Evolutionary conservation across 768 basidiomycete genomes (phyloP).

Genomic region (Termitomyces sp.): DNA sequence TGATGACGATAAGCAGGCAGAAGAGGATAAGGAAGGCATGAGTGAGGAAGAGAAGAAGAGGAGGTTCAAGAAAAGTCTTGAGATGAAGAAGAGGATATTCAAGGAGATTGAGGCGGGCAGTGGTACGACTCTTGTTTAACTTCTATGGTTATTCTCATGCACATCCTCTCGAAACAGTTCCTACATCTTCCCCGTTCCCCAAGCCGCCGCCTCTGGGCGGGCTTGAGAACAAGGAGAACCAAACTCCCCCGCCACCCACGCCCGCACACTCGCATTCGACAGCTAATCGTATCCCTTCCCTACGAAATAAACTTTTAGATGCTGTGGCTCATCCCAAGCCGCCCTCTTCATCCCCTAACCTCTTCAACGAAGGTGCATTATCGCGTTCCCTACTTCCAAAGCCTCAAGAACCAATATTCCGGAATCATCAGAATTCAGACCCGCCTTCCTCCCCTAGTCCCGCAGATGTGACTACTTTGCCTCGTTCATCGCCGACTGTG

Average conservation of each 20-base stretch:
- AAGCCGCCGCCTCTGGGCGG: conserved; percentile 23
- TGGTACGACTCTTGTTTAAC: not conserved
- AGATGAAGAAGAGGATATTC: conserved; percentile 22
- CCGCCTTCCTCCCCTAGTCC: conserved; percentile 4
- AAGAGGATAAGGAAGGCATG: conserved; percentile 20
- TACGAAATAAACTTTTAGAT: conserved; percentile 9
- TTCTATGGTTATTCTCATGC: not conserved
- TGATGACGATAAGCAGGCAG: conserved; percentile 28
- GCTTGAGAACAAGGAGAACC: conserved; percentile 25
- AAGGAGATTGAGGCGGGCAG: conserved; percentile 16
- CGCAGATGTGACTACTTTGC: not conserved
- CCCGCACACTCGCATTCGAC: not conserved
- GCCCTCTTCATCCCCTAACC: conserved; percentile 6
- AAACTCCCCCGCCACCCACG: conserved; percentile 15
- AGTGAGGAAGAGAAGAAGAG: conserved; percentile 26
- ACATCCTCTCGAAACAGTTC: not conserved
- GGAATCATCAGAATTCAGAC: not conserved
- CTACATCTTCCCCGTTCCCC: not conserved
- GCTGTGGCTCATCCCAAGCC: conserved; percentile 6
- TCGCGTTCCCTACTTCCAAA: not conserved
- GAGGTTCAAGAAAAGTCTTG: conserved; percentile 17
- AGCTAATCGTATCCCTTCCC: not conserved
- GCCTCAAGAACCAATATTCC: not conserved
- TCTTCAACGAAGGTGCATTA: conserved; percentile 7
- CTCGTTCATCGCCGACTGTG: conserved; percentile 9